Evolutionary conservation across 345 rosid species (phyloP).

Genomic region (Bruguiera gymnorhiza): DNA sequence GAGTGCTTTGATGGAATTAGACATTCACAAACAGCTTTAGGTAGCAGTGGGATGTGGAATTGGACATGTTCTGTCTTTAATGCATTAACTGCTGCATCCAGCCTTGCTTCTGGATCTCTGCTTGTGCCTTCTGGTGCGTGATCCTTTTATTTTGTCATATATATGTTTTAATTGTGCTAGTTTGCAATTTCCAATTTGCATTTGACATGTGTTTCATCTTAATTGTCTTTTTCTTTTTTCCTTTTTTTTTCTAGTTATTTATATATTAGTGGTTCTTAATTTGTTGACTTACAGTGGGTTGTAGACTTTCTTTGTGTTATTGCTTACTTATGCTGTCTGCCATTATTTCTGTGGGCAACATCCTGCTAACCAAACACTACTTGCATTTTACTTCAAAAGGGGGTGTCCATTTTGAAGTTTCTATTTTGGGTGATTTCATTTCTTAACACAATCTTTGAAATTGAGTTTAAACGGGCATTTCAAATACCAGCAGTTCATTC

Average conservation of each 20-base stretch:
- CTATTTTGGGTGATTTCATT: too few species aligned
- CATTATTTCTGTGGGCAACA: neutral
- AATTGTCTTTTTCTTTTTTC: too few species aligned
- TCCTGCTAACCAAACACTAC: neutral
- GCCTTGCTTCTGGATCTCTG: constrained; percentile 93
- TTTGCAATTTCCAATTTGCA: neutral
- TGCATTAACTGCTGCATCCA: constrained; percentile 96
- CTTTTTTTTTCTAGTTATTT: too few species aligned
- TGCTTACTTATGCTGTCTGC: too few species aligned
- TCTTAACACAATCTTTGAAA: too few species aligned
- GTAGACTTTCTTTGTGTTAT: too few species aligned
- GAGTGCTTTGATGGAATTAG: constrained; percentile 93
- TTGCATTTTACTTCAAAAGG: neutral
- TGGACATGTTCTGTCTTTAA: constrained; percentile 95
- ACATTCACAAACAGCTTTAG: constrained; percentile 79
- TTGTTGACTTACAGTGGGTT: too few species aligned
- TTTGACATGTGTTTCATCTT: too few species aligned
- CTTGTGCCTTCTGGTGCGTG: constrained; percentile 73
- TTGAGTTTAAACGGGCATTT: too few species aligned
- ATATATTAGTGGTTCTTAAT: too few species aligned
- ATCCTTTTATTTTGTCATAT: constrained; percentile 17
- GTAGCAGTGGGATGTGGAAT: constrained; percentile 92
- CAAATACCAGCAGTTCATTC: too few species aligned
- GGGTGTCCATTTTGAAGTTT: too few species aligned
- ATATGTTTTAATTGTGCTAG: neutral